Percentiles rank a stretch among this genome's conserved stretches.
phyloP scores from a whole-genome alignment of 495 filamentous ascomycete genomes.

The Xanthoparmelia taractica region DNA sequence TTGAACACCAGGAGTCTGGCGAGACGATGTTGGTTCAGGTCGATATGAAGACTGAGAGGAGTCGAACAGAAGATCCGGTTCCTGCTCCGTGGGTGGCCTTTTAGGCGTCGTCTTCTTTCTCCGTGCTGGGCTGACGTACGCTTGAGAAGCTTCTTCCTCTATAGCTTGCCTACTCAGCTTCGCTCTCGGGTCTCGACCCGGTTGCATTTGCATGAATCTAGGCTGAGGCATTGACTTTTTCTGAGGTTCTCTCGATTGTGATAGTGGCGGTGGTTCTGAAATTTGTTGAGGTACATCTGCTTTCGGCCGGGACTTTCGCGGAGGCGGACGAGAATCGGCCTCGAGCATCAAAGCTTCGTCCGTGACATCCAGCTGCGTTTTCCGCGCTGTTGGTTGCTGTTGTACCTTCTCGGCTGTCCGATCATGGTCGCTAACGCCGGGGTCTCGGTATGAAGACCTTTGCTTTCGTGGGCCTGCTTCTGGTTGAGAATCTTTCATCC shows the following conservation, averaged over 20 bases:
- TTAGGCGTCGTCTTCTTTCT: conserved; percentile 56
- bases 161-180: conserved; percentile 61
- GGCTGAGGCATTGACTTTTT: conserved; percentile 45
- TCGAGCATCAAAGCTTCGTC: conserved; percentile 94
- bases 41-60: conserved; percentile 36
- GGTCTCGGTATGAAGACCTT: background rate
- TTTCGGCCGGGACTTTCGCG: conserved; percentile 35
- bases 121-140: conserved; percentile 84
- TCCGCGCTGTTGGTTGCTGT: conserved; percentile 14
- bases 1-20: conserved; percentile 29
- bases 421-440: conserved; percentile 10
- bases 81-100: conserved; percentile 36
- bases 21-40: conserved; percentile 38
- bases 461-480: conserved; percentile 23
- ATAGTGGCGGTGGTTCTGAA: conserved; percentile 42
- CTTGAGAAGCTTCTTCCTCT: conserved; percentile 75
- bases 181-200: conserved; percentile 45
- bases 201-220: conserved; percentile 32
- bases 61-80: conserved; percentile 52
- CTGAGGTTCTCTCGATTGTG: conserved; percentile 36
- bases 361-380: conserved; percentile 47
- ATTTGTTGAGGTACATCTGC: conserved; percentile 19
- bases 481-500: conserved; percentile 70
- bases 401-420: background rate
- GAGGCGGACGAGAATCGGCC: conserved; percentile 44